These are phyloP conservation scores for Carex pumila DNA, from an alignment of 176 grass and related monocot genomes.

Conservation along the genomic window DNA sequence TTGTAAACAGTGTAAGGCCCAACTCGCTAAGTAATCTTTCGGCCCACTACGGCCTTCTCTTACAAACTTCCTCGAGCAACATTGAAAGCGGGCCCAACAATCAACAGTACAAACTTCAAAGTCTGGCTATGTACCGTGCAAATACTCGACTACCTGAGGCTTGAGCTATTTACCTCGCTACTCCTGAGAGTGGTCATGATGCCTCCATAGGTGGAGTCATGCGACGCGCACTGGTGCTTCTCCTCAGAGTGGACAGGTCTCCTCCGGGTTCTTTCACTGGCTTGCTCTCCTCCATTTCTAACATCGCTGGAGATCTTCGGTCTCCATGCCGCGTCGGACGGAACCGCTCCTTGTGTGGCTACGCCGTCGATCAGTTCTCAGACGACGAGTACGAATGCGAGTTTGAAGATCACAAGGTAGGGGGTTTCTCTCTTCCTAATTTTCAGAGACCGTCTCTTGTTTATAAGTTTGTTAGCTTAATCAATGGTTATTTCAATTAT, in stretches of 20 bases:
- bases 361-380: slow-evolving; percentile 82
- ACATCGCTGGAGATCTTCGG: not conserved
- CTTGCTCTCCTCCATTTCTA: slow-evolving; percentile 4
- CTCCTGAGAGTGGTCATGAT: slow-evolving; percentile 21
- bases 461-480: not conserved
- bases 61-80: not conserved
- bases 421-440: not conserved
- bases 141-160: too few species aligned
- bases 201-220: slow-evolving; percentile 6
- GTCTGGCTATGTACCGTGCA: too few species aligned
- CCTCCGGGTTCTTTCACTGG: slow-evolving; percentile 16
- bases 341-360: slow-evolving; percentile 17
- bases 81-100: too few species aligned
- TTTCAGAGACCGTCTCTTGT: not conserved
- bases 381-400: slow-evolving; percentile 95
- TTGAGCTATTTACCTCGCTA: too few species aligned
- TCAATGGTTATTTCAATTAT: not conserved
- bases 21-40: not conserved
- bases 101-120: not conserved
- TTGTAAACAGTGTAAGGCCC: too few species aligned
- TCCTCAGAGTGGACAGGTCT: slow-evolving; percentile 27
- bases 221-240: slow-evolving; percentile 21
- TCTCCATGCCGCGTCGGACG: slow-evolving; percentile 20
- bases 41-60: not conserved
- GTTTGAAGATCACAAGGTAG: slow-evolving; percentile 72